Evolutionary conservation across 345 rosid genomes (phyloP).

Genomic region (Arabidopsis suecica): DNA sequence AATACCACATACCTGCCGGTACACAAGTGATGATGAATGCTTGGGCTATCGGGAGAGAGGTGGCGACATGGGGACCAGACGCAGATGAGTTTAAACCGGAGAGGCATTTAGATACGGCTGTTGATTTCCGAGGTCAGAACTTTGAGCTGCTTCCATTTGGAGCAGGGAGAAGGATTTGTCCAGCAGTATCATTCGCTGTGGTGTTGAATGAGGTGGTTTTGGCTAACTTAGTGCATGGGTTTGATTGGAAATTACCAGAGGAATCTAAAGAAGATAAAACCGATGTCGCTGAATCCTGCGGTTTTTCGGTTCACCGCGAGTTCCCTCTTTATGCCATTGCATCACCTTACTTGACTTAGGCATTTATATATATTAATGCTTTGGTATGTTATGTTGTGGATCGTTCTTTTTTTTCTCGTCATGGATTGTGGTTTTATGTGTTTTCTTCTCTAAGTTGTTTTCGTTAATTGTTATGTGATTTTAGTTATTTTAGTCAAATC

Average conservation of each 20-base stretch:
- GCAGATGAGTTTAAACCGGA: constrained; percentile 47
- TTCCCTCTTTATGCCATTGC: constrained; percentile 28
- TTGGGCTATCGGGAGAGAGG: constrained; percentile 51
- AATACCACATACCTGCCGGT: constrained; percentile 44
- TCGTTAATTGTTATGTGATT: constrained; percentile 8
- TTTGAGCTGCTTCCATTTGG: constrained; percentile 48
- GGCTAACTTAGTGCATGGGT: constrained; percentile 41
- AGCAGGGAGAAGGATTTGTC: constrained; percentile 46
- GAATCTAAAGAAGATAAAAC: neutral
- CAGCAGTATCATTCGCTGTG: constrained; percentile 41
- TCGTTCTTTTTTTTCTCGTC: neutral
- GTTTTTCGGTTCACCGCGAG: constrained; percentile 21
- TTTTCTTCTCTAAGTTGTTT: neutral
- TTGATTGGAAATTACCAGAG: constrained; percentile 41
- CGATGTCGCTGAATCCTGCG: constrained; percentile 24
- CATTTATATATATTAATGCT: neutral
- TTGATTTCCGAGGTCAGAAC: constrained; percentile 45
- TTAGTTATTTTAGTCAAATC: neutral
- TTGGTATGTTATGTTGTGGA: constrained; percentile 10
- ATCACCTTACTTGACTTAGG: neutral
- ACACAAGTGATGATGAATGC: constrained; percentile 51
- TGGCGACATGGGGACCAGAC: constrained; percentile 39
- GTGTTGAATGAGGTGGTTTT: constrained; percentile 41
- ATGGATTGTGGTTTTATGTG: too few species aligned
- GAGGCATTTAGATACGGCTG: constrained; percentile 41